Evolutionary conservation across 805 yeast genomes (phyloP).

Genomic region (Cyberlindnera petersonii): DNA sequence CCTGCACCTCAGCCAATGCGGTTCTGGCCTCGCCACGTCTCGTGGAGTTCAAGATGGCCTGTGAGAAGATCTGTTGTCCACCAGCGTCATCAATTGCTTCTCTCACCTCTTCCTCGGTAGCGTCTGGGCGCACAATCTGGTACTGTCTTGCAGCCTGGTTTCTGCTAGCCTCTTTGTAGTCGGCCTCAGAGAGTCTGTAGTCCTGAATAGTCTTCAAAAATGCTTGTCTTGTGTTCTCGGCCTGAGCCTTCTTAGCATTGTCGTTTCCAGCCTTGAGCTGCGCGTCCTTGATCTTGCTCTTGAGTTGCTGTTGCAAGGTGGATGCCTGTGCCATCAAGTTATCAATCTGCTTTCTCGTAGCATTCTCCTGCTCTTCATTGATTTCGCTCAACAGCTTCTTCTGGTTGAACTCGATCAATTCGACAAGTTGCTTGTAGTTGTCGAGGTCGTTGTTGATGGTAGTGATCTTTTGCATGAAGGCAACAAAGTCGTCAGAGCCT

Average conservation of each 20-base stretch:
- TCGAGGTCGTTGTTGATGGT: conserved; percentile 64
- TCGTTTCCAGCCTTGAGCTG: conserved; percentile 70
- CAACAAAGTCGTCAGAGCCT: conserved; percentile 49
- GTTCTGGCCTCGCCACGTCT: conserved; percentile 94
- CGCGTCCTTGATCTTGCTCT: conserved; percentile 68
- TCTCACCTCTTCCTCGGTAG: conserved; percentile 76
- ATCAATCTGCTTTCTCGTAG: conserved; percentile 73
- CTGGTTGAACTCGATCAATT: conserved; percentile 67
- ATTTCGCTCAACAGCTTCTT: conserved; percentile 67
- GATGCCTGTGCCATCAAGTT: conserved; percentile 72
- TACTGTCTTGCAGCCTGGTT: conserved; percentile 91
- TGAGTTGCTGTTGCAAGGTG: conserved; percentile 70
- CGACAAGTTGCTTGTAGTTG: conserved; percentile 65
- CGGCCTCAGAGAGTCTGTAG: conserved; percentile 81
- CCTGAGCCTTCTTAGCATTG: conserved; percentile 81
- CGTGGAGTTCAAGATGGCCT: conserved; percentile 81
- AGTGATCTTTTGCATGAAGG: conserved; percentile 66
- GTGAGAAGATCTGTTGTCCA: conserved; percentile 90
- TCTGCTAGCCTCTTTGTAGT: conserved; percentile 78
- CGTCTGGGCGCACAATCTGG: conserved; percentile 82
- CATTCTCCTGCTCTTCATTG: conserved; percentile 63
- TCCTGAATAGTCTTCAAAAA: conserved; percentile 84
- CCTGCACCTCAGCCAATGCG: conserved; percentile 92
- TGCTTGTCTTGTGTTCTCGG: conserved; percentile 79
- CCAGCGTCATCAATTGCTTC: conserved; percentile 82